Evolutionary conservation across 2,329 filamentous ascomycete species (phyloP).

Genomic region (Calonectria leucothoes): DNA sequence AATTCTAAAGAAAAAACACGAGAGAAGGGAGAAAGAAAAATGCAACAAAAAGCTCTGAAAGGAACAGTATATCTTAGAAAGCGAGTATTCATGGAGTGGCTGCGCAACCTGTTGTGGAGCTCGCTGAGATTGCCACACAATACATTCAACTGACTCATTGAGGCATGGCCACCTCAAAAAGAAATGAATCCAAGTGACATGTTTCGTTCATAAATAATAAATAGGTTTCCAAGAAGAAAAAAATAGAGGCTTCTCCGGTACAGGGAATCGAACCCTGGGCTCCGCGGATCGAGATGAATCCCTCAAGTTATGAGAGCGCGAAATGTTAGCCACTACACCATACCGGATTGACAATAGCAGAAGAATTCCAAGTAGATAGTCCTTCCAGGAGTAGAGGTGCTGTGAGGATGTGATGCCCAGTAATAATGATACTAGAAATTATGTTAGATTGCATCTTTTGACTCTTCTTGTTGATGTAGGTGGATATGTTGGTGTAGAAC

Average conservation of each 20-base stretch:
- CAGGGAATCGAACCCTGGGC: constrained; percentile 45
- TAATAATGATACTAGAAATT: not conserved
- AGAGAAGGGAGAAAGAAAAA: too few species aligned
- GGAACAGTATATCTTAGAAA: too few species aligned
- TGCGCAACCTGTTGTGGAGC: too few species aligned
- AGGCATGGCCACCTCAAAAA: not conserved
- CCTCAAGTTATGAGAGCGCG: constrained; percentile 36
- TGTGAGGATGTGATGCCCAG: not conserved
- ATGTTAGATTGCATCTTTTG: too few species aligned
- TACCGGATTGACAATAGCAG: constrained; percentile 33
- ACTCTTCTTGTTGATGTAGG: not conserved
- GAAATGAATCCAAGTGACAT: not conserved
- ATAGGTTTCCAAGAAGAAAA: not conserved
- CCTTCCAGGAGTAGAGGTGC: not conserved
- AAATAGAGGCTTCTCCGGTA: constrained; percentile 30
- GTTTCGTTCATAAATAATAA: too few species aligned
- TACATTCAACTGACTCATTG: too few species aligned
- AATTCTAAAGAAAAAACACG: not conserved
- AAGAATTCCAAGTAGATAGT: not conserved
- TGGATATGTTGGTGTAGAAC: not conserved
- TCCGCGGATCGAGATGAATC: constrained; percentile 39
- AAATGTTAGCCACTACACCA: constrained; percentile 45
- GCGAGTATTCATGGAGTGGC: too few species aligned
- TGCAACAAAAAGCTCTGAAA: too few species aligned
- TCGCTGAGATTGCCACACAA: too few species aligned